Percentiles rank a stretch among this genome's conserved stretches.
phyloP scores from a whole-genome alignment of 345 rosid species.

The Limnanthes douglasii region DNA sequence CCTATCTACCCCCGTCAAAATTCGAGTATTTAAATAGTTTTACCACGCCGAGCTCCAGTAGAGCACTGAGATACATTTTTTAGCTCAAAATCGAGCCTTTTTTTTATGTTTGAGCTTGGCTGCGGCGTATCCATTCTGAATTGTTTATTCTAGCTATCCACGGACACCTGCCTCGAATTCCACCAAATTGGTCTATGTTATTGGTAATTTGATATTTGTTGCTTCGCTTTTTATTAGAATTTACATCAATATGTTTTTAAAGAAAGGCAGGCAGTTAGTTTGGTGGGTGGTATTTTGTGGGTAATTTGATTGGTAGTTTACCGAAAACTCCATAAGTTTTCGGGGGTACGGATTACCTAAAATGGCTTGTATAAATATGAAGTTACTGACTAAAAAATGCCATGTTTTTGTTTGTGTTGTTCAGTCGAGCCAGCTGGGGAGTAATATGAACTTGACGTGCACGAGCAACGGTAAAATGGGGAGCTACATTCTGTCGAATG shows the following conservation, averaged over 20 bases:
- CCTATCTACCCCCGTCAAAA: no score
- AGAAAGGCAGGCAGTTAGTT: background rate
- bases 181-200: no score
- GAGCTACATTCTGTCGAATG: constrained; percentile 12
- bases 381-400: background rate
- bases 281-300: background rate
- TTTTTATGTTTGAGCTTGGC: no score
- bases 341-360: background rate
- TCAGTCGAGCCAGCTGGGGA: constrained; percentile 42
- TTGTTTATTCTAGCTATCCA: no score
- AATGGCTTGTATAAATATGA: background rate
- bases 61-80: no score
- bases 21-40: no score
- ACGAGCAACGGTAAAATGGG: constrained; percentile 26
- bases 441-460: constrained; percentile 53
- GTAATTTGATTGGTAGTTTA: background rate
- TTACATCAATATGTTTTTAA: background rate
- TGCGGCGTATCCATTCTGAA: no score
- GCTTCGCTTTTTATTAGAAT: background rate
- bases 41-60: no score
- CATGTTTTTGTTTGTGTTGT: constrained; percentile 7
- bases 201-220: no score
- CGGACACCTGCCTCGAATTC: no score
- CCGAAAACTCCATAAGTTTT: background rate
- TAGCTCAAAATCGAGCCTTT: no score